Conservation (phyloP, 176 grass and related monocot genomes). For the Phyllostachys edulis region DNA sequence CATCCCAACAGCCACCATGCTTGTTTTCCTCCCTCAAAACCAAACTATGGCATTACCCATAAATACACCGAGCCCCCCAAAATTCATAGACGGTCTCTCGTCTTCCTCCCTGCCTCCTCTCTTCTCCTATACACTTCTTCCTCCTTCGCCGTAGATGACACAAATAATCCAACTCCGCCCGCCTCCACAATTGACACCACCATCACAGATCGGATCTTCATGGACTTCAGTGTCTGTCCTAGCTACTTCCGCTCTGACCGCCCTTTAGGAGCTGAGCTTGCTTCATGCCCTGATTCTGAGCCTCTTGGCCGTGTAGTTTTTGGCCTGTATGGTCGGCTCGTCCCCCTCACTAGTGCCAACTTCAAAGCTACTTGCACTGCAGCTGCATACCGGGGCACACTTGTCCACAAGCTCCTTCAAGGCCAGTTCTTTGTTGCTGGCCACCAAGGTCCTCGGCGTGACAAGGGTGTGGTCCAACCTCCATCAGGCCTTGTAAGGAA, state of each 20-base stretch:
- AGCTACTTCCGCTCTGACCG: constrained; percentile 80
- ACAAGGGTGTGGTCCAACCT: constrained; percentile 77
- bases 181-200: constrained; percentile 40
- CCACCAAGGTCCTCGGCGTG: constrained; percentile 62
- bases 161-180: constrained; percentile 22
- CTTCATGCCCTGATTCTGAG: constrained; percentile 77
- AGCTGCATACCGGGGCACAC: constrained; percentile 73
- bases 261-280: constrained; percentile 65
- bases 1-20: constrained; percentile 16
- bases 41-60: constrained; percentile 26
- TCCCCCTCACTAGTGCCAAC: constrained; percentile 72
- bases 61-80: constrained; percentile 9
- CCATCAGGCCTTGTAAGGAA: constrained; percentile 64
- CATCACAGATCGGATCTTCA: constrained; percentile 85
- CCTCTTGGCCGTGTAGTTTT: constrained; percentile 87
- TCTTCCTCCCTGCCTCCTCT: constrained; percentile 37
- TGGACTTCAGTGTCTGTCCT: constrained; percentile 89
- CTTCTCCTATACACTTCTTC: constrained; percentile 37
- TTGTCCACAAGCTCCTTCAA: constrained; percentile 81
- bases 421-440: constrained; percentile 91
- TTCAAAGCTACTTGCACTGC: constrained; percentile 72
- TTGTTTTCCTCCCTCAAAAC: constrained; percentile 20
- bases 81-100: constrained; percentile 36
- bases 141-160: constrained; percentile 38
- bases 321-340: constrained; percentile 78